phyloP scores from a whole-genome alignment of 1,284 basidiomycete genomes.

The Moniliophthora roreri region DNA sequence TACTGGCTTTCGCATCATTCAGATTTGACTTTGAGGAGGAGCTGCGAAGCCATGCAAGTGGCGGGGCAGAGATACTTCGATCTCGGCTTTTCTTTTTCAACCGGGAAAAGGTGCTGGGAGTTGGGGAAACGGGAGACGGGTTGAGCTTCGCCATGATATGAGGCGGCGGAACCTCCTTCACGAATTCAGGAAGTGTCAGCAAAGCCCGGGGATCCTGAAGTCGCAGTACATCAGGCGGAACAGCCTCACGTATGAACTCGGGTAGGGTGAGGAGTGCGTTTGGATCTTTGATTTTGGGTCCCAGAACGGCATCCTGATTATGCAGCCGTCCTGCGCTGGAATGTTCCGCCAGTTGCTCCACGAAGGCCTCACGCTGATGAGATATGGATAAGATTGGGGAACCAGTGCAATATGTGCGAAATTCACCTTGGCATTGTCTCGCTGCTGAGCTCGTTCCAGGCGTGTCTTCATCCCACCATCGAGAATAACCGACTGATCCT shows the following conservation, averaged over 20 bases:
- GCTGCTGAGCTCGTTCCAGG: constrained; percentile 49
- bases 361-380: constrained; percentile 63
- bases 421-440: constrained; percentile 62
- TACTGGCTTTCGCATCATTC: constrained; percentile 28
- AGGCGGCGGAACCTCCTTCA: constrained; percentile 38
- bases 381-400: constrained; percentile 6
- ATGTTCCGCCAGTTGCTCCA: constrained; percentile 67
- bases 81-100: constrained; percentile 42
- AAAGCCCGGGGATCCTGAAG: constrained; percentile 47
- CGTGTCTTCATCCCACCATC: constrained; percentile 55
- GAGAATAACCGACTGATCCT: constrained; percentile 67
- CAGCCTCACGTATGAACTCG: constrained; percentile 63
- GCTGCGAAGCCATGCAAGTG: constrained; percentile 63
- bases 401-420: constrained; percentile 4
- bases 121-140: constrained; percentile 12
- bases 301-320: constrained; percentile 66
- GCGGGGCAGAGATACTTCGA: constrained; percentile 72
- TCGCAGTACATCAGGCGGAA: constrained; percentile 36
- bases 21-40: constrained; percentile 34
- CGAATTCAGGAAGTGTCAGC: constrained; percentile 62
- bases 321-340: constrained; percentile 68
- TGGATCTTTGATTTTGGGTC: constrained; percentile 47
- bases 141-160: constrained; percentile 19
- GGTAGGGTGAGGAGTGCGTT: constrained; percentile 58
- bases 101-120: constrained; percentile 15